These are phyloP conservation scores for Aphanomyces astaci DNA, from an alignment of 352 stramenopile species.

Conservation along the genomic window DNA sequence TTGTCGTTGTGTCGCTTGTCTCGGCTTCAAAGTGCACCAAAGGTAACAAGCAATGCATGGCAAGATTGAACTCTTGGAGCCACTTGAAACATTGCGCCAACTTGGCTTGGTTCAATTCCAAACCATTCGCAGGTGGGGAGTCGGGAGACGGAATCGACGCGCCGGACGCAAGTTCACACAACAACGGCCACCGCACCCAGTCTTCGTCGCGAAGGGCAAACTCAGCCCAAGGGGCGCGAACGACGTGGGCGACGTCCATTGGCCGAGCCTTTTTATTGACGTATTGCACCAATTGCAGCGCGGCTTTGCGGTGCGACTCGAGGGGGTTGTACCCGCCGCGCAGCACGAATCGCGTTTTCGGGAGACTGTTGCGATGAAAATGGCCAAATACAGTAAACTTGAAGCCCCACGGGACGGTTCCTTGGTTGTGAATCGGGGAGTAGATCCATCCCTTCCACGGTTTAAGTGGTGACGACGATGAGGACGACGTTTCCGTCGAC, in stretches of 20 bases:
- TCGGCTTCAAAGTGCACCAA: constrained; percentile 34
- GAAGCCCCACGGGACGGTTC: constrained; percentile 44
- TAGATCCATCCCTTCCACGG: constrained; percentile 19
- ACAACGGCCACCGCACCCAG: constrained; percentile 54
- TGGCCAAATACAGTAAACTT: constrained; percentile 67
- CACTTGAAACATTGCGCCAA: constrained; percentile 57
- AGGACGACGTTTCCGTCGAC: too few relatives aligned
- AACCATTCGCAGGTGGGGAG: too few relatives aligned
- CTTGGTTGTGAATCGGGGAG: constrained; percentile 14
- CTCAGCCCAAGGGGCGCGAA: constrained; percentile 51
- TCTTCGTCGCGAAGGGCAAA: constrained; percentile 51
- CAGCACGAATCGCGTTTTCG: constrained; percentile 1
- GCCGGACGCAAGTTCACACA: constrained; percentile 50
- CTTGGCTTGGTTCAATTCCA: constrained; percentile 30
- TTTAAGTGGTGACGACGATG: not conserved
- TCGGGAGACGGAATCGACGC: constrained; percentile 7
- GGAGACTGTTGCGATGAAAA: constrained; percentile 30
- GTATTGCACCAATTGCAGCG: constrained; percentile 60
- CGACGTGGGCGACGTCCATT: constrained; percentile 40
- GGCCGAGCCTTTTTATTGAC: constrained; percentile 58
- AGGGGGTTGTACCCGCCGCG: not conserved
- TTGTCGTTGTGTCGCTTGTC: not conserved
- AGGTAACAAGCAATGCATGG: constrained; percentile 50
- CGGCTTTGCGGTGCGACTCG: not conserved
- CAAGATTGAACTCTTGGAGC: constrained; percentile 65